Evolutionary conservation across 345 rosid species (phyloP).

Genomic region (Brassica juncea): DNA sequence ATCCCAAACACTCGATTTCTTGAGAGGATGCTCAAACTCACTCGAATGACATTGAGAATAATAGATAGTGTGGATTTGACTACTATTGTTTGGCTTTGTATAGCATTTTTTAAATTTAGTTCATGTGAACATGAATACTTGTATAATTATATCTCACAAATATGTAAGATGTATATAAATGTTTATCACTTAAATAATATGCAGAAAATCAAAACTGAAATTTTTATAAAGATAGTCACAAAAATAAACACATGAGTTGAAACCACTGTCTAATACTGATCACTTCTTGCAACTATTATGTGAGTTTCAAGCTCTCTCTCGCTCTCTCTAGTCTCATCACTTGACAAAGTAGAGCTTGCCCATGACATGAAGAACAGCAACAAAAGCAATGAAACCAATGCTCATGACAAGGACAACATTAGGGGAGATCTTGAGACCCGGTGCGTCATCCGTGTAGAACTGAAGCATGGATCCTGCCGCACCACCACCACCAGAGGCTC

Average conservation of each 20-base stretch:
- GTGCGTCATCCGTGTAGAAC: slow-evolving; percentile 92
- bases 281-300: neutral
- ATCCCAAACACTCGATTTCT: neutral
- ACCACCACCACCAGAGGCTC: slow-evolving; percentile 63
- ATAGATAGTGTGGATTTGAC: neutral
- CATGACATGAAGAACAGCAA: slow-evolving; percentile 86
- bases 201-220: neutral
- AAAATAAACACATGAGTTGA: slow-evolving; percentile 12
- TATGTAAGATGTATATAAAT: too few relatives aligned
- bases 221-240: slow-evolving; percentile 1
- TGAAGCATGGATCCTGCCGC: slow-evolving; percentile 93
- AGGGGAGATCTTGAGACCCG: slow-evolving; percentile 90
- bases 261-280: slow-evolving; percentile 31
- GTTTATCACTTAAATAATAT: too few relatives aligned
- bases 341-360: slow-evolving; percentile 91
- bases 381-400: slow-evolving; percentile 95
- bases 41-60: neutral
- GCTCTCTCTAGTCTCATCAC: neutral
- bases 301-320: neutral
- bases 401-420: slow-evolving; percentile 91
- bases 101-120: neutral
- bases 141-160: too few relatives aligned
- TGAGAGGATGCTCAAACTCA: neutral
- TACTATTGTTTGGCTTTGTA: slow-evolving; percentile 54
- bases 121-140: neutral